Conservation (phyloP, 1,139 yeast genomes). For the Blastobotrys arbuscula region DNA sequence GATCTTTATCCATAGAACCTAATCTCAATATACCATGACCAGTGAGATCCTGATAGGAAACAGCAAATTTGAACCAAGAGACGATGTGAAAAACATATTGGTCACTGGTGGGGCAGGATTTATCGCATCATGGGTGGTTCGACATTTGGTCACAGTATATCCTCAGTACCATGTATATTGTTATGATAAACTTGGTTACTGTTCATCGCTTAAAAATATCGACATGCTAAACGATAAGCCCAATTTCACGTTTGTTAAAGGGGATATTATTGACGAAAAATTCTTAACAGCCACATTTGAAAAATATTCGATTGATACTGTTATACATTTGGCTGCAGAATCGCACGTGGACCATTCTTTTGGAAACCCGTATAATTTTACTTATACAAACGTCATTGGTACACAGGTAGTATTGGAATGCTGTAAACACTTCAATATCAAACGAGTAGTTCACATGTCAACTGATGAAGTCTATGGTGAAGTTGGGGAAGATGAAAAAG, state of each 20-base stretch:
- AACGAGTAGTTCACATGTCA: constrained; percentile 45
- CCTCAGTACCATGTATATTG: constrained; percentile 43
- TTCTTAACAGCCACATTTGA: constrained; percentile 25
- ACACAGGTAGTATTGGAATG: constrained; percentile 49
- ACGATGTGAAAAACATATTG: constrained; percentile 32
- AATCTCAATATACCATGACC: no score
- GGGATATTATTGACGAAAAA: constrained; percentile 38
- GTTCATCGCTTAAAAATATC: constrained; percentile 28
- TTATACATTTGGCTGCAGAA: constrained; percentile 55
- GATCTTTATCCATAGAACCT: no score
- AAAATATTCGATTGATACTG: constrained; percentile 32
- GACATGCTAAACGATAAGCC: constrained; percentile 25
- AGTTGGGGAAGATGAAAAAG: constrained; percentile 28
- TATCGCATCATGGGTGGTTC: constrained; percentile 48
- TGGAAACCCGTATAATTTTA: constrained; percentile 42
- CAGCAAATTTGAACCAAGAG: constrained; percentile 20
- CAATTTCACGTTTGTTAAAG: constrained; percentile 32
- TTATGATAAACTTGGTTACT: constrained; percentile 44
- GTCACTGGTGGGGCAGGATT: constrained; percentile 61
- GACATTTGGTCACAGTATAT: constrained; percentile 37
- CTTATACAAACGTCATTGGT: constrained; percentile 45
- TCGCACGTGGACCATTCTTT: constrained; percentile 54
- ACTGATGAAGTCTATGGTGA: constrained; percentile 61
- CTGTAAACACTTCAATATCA: constrained; percentile 30
- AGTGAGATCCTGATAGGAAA: constrained; percentile 13